These are phyloP conservation scores for Chytridiales sp. DNA, from an alignment of 371 early-diverging fungal genomes.

Conservation along the genomic window DNA sequence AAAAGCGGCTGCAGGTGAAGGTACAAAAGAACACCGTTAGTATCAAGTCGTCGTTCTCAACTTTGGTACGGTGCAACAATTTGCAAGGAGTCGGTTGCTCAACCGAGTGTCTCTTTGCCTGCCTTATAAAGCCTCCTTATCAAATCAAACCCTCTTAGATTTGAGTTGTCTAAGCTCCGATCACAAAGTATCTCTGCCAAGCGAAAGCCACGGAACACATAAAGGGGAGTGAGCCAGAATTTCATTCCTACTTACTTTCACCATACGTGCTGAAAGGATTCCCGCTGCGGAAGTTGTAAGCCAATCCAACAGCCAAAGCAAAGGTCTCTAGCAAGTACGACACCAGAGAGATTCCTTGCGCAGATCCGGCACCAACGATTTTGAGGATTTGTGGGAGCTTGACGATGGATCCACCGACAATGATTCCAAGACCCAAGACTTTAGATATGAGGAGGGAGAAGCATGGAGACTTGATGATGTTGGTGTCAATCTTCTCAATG, in stretches of 20 bases:
- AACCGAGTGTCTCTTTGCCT: too few species aligned
- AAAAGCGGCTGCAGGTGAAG: constrained; percentile 34
- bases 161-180: too few species aligned
- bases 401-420: constrained; percentile 82
- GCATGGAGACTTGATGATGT: constrained; percentile 50
- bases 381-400: constrained; percentile 96
- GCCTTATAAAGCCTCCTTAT: too few species aligned
- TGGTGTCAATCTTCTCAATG: constrained; percentile 19
- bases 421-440: constrained; percentile 88
- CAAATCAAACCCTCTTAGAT: too few species aligned
- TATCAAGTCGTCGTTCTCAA: too few species aligned
- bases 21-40: too few species aligned
- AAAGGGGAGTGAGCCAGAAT: neutral
- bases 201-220: neutral
- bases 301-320: constrained; percentile 70
- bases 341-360: constrained; percentile 75
- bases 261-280: constrained; percentile 94
- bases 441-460: constrained; percentile 82
- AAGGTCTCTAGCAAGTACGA: constrained; percentile 83
- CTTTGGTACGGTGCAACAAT: too few species aligned
- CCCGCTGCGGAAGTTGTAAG: constrained; percentile 77
- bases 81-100: too few species aligned
- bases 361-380: constrained; percentile 71
- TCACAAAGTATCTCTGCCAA: neutral
- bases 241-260: constrained; percentile 64